Percentiles rank a stretch among this genome's conserved stretches.
Conservation (phyloP, 257 asterid genomes). For the Jaltomata sinuosa region DNA sequence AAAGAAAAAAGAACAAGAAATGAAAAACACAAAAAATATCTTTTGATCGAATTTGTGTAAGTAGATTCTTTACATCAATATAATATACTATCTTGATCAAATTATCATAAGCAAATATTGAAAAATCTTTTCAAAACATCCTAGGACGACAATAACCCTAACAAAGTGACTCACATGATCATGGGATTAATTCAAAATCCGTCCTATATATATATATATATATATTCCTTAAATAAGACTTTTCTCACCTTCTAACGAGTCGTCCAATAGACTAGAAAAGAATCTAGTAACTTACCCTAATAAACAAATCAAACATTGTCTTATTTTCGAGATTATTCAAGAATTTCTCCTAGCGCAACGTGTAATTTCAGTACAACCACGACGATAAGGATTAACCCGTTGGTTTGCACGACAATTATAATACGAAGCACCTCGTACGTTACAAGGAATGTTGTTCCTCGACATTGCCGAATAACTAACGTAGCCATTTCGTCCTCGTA, state of each 20-base stretch:
- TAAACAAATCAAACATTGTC: not conserved
- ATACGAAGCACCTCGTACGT: conserved; percentile 6
- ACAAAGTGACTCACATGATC: not conserved
- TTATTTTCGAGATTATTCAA: not conserved
- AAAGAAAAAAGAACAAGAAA: too few species aligned
- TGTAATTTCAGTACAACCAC: conserved; percentile 11
- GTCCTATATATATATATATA: too few species aligned
- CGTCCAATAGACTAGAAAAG: not conserved
- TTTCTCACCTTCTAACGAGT: not conserved
- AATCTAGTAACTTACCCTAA: not conserved
- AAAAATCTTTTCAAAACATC: not conserved
- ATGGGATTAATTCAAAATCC: not conserved
- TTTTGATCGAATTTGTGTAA: not conserved
- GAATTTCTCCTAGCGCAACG: not conserved
- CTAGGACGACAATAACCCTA: too few species aligned
- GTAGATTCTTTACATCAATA: not conserved
- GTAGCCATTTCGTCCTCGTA: not conserved
- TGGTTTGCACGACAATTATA: conserved; percentile 6
- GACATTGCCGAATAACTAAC: conserved; percentile 10
- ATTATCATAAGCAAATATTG: not conserved
- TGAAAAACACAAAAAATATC: too few species aligned
- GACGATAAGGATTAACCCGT: not conserved
- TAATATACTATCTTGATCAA: not conserved
- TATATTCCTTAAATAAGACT: not conserved
- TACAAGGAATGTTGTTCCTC: conserved; percentile 3